Conservation (phyloP, 192 early-diverging fungal genomes). For the Entomortierella lignicola region DNA sequence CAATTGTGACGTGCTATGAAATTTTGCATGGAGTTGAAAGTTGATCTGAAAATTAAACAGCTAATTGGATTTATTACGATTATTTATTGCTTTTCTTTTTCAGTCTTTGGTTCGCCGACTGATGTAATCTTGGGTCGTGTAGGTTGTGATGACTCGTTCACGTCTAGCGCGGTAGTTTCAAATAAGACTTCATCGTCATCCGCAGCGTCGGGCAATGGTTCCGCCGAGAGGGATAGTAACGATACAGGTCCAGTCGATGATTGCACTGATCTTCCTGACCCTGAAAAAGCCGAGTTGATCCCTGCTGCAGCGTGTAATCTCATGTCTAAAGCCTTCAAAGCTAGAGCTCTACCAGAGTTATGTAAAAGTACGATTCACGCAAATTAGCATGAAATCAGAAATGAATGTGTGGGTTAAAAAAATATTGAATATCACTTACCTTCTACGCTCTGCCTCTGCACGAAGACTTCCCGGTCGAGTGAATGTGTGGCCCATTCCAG, state of each 20-base stretch:
- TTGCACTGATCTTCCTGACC: conserved; percentile 10
- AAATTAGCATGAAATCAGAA: not conserved
- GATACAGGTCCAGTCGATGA: conserved; percentile 17
- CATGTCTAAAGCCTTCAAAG: conserved; percentile 74
- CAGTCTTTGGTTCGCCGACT: not conserved
- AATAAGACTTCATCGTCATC: conserved; percentile 34
- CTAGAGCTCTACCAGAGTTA: conserved; percentile 62
- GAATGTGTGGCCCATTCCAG: conserved; percentile 46
- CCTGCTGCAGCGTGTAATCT: conserved; percentile 57
- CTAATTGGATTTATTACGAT: not conserved
- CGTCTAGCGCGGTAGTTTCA: conserved; percentile 11
- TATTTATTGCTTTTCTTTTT: conserved; percentile 8
- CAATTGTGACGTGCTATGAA: no score
- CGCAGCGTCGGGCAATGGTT: conserved; percentile 10
- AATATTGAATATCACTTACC: conserved; percentile 50
- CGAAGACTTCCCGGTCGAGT: conserved; percentile 61
- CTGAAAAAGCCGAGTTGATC: conserved; percentile 17
- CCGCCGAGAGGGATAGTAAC: conserved; percentile 25
- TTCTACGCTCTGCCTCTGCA: conserved; percentile 75
- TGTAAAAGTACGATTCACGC: no score
- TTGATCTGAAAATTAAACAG: not conserved
- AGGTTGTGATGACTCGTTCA: not conserved
- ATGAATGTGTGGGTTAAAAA: not conserved
- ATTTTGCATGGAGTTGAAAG: not conserved
- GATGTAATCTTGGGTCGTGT: not conserved